Evolutionary conservation across 2,329 filamentous ascomycete genomes (phyloP).

Genomic region (Talaromyces sp.): DNA sequence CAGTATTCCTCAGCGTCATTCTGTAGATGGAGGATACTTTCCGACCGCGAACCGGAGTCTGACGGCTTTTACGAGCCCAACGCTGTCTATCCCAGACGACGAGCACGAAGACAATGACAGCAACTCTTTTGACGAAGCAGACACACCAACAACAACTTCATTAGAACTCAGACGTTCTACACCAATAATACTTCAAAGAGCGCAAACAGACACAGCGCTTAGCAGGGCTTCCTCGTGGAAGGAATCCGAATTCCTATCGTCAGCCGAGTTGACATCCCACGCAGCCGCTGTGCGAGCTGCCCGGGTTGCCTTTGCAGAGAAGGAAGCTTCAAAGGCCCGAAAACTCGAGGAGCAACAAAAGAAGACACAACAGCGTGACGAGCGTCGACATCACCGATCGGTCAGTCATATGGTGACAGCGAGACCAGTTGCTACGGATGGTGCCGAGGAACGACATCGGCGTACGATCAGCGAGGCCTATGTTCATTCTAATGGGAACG

Average conservation of each 20-base stretch:
- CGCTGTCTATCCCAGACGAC: constrained; percentile 35
- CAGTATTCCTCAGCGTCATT: constrained; percentile 49
- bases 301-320: constrained; percentile 54
- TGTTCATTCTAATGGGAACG: background rate
- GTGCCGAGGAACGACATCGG: constrained; percentile 19
- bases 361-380: constrained; percentile 41
- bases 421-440: constrained; percentile 14
- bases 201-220: constrained; percentile 10
- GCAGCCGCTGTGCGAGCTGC: constrained; percentile 54
- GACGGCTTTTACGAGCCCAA: constrained; percentile 1
- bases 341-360: constrained; percentile 50
- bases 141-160: constrained; percentile 15
- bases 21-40: constrained; percentile 25
- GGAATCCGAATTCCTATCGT: constrained; percentile 36
- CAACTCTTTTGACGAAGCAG: constrained; percentile 45
- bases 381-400: constrained; percentile 40
- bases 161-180: constrained; percentile 24
- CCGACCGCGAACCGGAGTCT: constrained; percentile 7
- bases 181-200: constrained; percentile 5
- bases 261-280: constrained; percentile 49
- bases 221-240: constrained; percentile 9
- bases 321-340: constrained; percentile 53
- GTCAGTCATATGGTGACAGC: constrained; percentile 20
- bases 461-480: constrained; percentile 7
- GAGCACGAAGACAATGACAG: constrained; percentile 41